Conservation (phyloP, 2,329 filamentous ascomycete species). For the Curvularia hawaiiensis region DNA sequence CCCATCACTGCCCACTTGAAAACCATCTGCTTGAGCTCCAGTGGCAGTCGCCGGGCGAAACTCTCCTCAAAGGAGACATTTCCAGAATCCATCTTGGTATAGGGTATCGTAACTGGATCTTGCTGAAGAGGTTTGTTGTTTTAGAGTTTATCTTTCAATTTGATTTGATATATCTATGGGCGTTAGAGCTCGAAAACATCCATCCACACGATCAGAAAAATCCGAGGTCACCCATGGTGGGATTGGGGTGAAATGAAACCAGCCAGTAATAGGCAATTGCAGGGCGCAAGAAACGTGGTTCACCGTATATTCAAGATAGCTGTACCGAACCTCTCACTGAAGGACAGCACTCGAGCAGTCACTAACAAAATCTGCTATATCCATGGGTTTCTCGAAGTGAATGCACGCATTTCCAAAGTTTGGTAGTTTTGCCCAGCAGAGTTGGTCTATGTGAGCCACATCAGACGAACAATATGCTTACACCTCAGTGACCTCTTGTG, state of each 20-base stretch:
- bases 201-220: background rate
- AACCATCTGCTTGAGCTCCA: conserved; percentile 1
- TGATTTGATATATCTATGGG: background rate
- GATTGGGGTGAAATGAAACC: background rate
- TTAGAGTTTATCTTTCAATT: background rate
- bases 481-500: background rate
- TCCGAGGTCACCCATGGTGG: background rate
- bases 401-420: background rate
- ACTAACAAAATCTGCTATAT: too few species aligned
- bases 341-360: background rate
- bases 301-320: background rate
- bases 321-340: background rate
- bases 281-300: background rate
- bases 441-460: background rate
- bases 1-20: conserved; percentile 1
- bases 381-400: background rate
- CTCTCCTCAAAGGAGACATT: background rate
- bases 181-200: too few species aligned
- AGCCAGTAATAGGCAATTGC: background rate
- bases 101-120: background rate
- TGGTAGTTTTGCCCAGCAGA: background rate
- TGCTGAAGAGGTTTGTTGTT: background rate
- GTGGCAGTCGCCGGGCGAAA: background rate
- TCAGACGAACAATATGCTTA: background rate
- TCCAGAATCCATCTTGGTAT: background rate